Base-by-base conservation (phyloP, 2,329 filamentous ascomycete species). In the Sarocladium oryzae region DNA sequence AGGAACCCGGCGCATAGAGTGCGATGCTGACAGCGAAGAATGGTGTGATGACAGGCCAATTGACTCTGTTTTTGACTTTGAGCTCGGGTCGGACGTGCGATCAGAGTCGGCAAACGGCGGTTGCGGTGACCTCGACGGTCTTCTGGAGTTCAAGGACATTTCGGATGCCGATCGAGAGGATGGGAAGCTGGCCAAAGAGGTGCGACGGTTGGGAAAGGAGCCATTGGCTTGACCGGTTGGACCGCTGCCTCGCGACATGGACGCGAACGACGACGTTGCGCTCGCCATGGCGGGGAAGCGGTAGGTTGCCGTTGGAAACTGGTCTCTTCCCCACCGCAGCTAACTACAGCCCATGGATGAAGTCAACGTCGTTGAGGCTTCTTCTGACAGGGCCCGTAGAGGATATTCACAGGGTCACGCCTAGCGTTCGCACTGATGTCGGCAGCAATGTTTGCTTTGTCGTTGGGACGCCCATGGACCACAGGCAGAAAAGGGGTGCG, bases 151-250 rank as follows among this genome's bases (percentile, higher is more conserved):
- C 58, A 72, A 72, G 51, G 79, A 82, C 72, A 81, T 77, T 60
- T 79, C 73, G 51, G 79, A 82, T 49, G 74, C 70, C 43, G 78
- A 77, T 53, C 78, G 73, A 49, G 81, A 79, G 10, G 77, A 76
- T 54, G 81, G 78, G 60, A 85, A 81, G 37, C 82, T 85, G 23
- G 82, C 79, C 45, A 86, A 69, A n/a, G 84, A 86, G 37, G 78
- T 75, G 60, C 76, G 69, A 58, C 63, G 63, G 37, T 62, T 61
- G 38, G 60, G 54, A 49, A 60, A 51, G 30, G 63, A 64, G 55
- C 57, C 61, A 61, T 67, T 68, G 54, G 62, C 56, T 54, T 57
- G 63, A 24, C 60, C 61, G 50, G 59, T 69, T 15, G 30, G 15
- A 18, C 30, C 24, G 59, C 70, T 58, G 56, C 40, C 60, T 69